Base-by-base conservation (phyloP, 2,329 filamentous ascomycete species). In the Aspergillus transmontanensis region DNA sequence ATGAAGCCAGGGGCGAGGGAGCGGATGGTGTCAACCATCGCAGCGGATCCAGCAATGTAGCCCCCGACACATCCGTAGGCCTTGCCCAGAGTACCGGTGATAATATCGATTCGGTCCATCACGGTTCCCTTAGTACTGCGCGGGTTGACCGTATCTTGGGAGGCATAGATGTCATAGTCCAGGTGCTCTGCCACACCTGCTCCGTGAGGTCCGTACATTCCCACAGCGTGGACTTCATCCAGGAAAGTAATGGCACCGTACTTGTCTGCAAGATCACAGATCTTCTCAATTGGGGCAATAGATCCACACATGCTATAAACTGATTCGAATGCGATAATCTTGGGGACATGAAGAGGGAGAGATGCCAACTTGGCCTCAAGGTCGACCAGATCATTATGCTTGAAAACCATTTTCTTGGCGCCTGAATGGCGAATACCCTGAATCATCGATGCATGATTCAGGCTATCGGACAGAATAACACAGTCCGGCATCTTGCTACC, bases 271-370 rank as follows among this genome's bases (percentile, higher is more conserved):
- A 99, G 83, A 76, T 99, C 93, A 78, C 94, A 98, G 66, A 99
- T 98, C 75, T 90, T 90, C 80, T 94, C 92, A 71, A 99, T 99
- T 0, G 95, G 95, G 0, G 93, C 95, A 76, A 99, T 92, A 19
- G 93, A 97, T 66, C 95, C 95, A 76, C 95, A 99, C 95, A 99
- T 99, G 83, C 93, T 97, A 82, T 99, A 99, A 4, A 99, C 95
- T 34, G 93, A 97, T 81, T 99, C 95, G 69, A 98, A 99, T 2
- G 95, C 95, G 69, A 99, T 99, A 69, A 99, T 97, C 84, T 99
- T 99, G 62, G 95, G 95, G 41, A 92, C 87, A 64, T 95, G 86
- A 1, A 91, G 82, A 0, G 94, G 93, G 48, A 99, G 85, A 14
- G 93, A 91, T 3, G 94, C 93, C 68, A 99, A 85, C 81, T 99